These are phyloP conservation scores for Pythium chondricola DNA, from an alignment of 352 stramenopile species.

Conservation along the genomic window DNA sequence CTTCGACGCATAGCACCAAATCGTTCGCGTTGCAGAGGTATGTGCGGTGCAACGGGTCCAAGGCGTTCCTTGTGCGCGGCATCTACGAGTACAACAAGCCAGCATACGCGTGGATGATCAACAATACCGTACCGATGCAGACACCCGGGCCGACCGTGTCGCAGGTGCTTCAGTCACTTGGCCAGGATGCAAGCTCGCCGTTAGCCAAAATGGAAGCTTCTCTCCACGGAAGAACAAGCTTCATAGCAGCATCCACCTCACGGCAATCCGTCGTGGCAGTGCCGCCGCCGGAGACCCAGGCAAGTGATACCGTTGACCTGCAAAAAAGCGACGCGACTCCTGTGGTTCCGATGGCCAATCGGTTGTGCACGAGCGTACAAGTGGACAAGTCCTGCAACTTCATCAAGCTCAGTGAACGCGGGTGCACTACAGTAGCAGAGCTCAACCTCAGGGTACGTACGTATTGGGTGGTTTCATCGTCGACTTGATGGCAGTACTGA, in stretches of 20 bases:
- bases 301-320: background rate
- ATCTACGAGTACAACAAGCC: slow-evolving; percentile 61
- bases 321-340: background rate
- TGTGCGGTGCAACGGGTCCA: slow-evolving; percentile 61
- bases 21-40: slow-evolving; percentile 72
- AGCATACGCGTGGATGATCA: slow-evolving; percentile 75
- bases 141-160: slow-evolving; percentile 23
- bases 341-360: slow-evolving; percentile 34
- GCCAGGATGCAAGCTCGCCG: slow-evolving; percentile 4
- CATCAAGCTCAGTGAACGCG: slow-evolving; percentile 72
- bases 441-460: slow-evolving; percentile 57
- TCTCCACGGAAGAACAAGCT: too few relatives aligned
- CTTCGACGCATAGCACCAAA: slow-evolving; percentile 36
- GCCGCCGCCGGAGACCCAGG: background rate
- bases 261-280: background rate
- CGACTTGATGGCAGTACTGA: background rate
- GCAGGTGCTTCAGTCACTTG: slow-evolving; percentile 17
- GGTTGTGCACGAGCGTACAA: slow-evolving; percentile 58
- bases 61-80: slow-evolving; percentile 62
- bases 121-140: slow-evolving; percentile 49
- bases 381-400: slow-evolving; percentile 67
- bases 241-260: too few relatives aligned
- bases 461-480: background rate
- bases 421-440: slow-evolving; percentile 54
- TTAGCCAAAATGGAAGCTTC: too few relatives aligned